Evolutionary conservation across 2,329 filamentous ascomycete species (phyloP).

Genomic region (Acephala macrosclerotiorum): DNA sequence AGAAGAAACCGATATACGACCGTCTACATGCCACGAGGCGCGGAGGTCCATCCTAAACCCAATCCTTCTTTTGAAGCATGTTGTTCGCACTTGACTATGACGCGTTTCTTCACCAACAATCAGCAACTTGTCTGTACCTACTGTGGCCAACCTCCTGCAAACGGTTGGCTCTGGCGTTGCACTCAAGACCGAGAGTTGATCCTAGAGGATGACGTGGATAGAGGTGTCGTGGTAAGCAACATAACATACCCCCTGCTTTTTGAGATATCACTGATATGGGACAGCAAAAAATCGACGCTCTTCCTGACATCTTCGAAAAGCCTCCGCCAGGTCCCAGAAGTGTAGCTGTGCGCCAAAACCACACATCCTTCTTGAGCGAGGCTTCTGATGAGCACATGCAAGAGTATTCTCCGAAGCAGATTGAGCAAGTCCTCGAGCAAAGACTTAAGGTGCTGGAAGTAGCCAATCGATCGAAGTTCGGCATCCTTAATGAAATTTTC

Average conservation of each 20-base stretch:
- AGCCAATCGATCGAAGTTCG: background rate
- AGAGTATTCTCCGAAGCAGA: conserved; percentile 55
- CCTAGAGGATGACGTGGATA: conserved; percentile 48
- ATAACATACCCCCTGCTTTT: background rate
- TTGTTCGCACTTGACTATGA: conserved; percentile 75
- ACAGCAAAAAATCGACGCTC: conserved; percentile 41
- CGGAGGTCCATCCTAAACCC: background rate
- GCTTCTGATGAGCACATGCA: conserved; percentile 51
- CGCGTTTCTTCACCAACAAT: conserved; percentile 63
- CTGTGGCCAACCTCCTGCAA: conserved; percentile 51
- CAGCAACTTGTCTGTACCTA: conserved; percentile 61
- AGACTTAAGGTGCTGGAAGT: background rate
- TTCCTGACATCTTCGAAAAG: conserved; percentile 36
- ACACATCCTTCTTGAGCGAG: conserved; percentile 45
- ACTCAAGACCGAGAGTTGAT: conserved; percentile 65
- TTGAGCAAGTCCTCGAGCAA: conserved; percentile 57
- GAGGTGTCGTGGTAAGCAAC: conserved; percentile 40
- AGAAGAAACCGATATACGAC: too few species aligned
- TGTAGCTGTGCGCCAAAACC: conserved; percentile 34
- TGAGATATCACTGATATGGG: conserved; percentile 33
- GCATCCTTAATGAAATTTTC: background rate
- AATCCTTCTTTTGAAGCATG: background rate
- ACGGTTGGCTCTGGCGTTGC: conserved; percentile 80
- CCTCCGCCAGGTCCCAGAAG: conserved; percentile 32
- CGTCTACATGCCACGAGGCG: background rate